Evolutionary conservation across 495 filamentous ascomycete genomes (phyloP).

Genomic region (Aspergillus baeticus): DNA sequence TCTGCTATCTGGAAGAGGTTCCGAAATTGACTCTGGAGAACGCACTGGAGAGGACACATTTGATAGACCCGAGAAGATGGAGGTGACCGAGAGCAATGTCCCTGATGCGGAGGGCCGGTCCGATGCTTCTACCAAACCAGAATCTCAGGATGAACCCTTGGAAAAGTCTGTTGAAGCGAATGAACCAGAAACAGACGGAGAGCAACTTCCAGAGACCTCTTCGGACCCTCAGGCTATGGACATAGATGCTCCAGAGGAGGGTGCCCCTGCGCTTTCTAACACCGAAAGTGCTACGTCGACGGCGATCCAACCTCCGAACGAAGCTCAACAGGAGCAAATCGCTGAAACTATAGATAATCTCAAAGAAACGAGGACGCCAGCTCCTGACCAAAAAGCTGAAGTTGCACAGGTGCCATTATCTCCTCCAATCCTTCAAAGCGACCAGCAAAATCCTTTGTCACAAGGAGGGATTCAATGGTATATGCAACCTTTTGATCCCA

Average conservation of each 20-base stretch:
- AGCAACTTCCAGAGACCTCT: background rate
- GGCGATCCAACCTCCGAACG: constrained; percentile 11
- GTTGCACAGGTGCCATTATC: constrained; percentile 32
- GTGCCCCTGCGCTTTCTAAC: background rate
- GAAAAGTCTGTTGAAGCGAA: constrained; percentile 5
- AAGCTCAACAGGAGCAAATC: constrained; percentile 13
- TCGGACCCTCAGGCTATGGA: constrained; percentile 3
- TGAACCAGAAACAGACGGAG: constrained; percentile 8
- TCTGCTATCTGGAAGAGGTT: constrained; percentile 45
- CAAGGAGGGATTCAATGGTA: constrained; percentile 87
- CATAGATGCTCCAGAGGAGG: background rate
- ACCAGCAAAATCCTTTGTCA: constrained; percentile 56
- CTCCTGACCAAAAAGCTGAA: constrained; percentile 22
- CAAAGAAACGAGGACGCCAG: constrained; percentile 22
- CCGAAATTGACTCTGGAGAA: constrained; percentile 33
- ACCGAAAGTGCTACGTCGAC: background rate
- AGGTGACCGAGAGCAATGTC: constrained; percentile 13
- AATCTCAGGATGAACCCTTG: constrained; percentile 10
- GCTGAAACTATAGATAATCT: background rate
- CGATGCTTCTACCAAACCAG: constrained; percentile 20
- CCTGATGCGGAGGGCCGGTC: constrained; percentile 23
- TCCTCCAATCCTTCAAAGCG: constrained; percentile 47
- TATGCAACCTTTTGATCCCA: constrained; percentile 74
- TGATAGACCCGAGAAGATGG: constrained; percentile 14
- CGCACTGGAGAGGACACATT: constrained; percentile 24